These are phyloP conservation scores for Ophiostoma ulmi DNA, from an alignment of 2,329 filamentous ascomycete genomes.

Conservation along the genomic window DNA sequence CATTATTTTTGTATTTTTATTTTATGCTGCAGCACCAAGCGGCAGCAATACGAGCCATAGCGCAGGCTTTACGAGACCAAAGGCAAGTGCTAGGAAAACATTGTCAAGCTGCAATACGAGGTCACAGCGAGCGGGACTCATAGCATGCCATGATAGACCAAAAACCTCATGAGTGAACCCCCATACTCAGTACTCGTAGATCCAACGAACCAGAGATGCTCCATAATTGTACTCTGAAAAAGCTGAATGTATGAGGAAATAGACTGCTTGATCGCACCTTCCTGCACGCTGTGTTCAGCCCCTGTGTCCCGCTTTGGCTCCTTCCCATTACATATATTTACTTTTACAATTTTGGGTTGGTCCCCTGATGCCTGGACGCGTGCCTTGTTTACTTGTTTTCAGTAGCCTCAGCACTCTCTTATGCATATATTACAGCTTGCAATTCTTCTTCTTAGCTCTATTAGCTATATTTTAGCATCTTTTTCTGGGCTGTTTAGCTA, in stretches of 20 bases:
- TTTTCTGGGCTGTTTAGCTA: neutral
- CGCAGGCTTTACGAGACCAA: neutral
- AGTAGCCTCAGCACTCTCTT: neutral
- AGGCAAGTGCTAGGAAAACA: neutral
- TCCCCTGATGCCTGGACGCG: neutral
- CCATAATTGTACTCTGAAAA: neutral
- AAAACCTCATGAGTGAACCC: neutral
- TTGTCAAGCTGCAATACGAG: constrained; percentile 5
- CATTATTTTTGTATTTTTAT: neutral
- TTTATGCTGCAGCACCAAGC: neutral
- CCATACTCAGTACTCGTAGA: neutral
- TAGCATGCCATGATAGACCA: too few species aligned
- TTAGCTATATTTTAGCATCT: neutral
- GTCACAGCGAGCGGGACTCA: neutral
- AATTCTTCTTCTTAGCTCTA: neutral
- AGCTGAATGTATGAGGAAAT: neutral
- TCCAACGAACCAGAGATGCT: neutral
- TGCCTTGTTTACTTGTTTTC: neutral
- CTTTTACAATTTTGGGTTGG: neutral
- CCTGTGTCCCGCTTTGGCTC: neutral
- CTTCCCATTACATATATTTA: neutral
- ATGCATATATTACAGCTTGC: constrained; percentile 6
- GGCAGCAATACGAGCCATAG: constrained; percentile 6
- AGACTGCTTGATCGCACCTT: neutral
- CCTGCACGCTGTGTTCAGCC: neutral